phyloP scores from a whole-genome alignment of 1,284 basidiomycete genomes.

The Entoloma clypeatum region DNA sequence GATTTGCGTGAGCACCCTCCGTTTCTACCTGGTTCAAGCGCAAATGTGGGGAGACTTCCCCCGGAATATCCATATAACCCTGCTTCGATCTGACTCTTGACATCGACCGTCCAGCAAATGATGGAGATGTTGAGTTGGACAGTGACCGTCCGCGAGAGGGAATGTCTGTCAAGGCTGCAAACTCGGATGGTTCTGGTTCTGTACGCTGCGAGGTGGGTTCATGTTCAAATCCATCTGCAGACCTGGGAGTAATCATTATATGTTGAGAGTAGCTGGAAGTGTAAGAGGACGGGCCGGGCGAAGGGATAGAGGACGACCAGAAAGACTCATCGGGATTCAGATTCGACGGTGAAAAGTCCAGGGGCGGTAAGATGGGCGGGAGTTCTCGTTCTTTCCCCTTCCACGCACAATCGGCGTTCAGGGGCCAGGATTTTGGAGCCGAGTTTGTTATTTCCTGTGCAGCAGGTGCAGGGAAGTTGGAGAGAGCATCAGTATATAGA shows the following conservation, averaged over 20 bases:
- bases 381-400: slow-evolving; percentile 62
- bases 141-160: slow-evolving; percentile 53
- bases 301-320: slow-evolving; percentile 37
- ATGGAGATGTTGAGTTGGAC: slow-evolving; percentile 48
- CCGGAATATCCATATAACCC: no score
- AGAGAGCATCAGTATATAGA: slow-evolving; percentile 19
- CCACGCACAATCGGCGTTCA: slow-evolving; percentile 25
- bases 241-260: slow-evolving; percentile 6
- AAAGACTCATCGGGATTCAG: slow-evolving; percentile 41
- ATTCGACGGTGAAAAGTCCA: slow-evolving; percentile 52
- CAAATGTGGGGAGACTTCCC: no score
- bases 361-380: slow-evolving; percentile 59
- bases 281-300: slow-evolving; percentile 57
- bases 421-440: not conserved
- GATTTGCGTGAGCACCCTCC: slow-evolving; percentile 2
- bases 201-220: not conserved
- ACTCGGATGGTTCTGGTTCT: slow-evolving; percentile 6
- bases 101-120: slow-evolving; percentile 42
- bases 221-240: not conserved
- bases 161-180: slow-evolving; percentile 17
- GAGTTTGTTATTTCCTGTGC: slow-evolving; percentile 5
- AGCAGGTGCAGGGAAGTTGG: slow-evolving; percentile 5
- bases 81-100: slow-evolving; percentile 46
- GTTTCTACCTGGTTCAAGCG: slow-evolving; percentile 35
- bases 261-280: slow-evolving; percentile 42